Base-by-base conservation (phyloP, 352 stramenopile species). In the Pythium vanterpoolii region DNA sequence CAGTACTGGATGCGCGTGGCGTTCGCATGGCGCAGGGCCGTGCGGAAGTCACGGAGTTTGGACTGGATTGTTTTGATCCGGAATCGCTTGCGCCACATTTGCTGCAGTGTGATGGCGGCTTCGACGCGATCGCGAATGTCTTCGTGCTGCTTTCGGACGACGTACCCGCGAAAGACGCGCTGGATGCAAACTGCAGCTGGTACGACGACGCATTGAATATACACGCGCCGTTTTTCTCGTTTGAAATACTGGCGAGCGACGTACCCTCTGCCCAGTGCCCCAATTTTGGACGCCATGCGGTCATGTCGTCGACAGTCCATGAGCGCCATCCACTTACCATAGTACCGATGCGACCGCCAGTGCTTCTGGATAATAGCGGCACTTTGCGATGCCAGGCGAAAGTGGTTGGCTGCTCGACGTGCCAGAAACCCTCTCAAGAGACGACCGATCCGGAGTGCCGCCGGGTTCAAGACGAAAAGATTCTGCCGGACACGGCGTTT, bases 101-200 rank as follows among this genome's bases (percentile, higher is more conserved):
- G 76, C 69, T 93, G 81, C 14, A 91, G 52, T 7, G 83, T 88
- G 38, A 85, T 87, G 14, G 79, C 83, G 23, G 83, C 81, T 56
- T 93, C 81, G 2, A 85, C 64, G 4, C 70, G 60, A 27, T 93
- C 81, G 1, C 77, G 71, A 1, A 76, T 56, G 9, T 76, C 66
- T 55, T 93, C 81, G 5, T 88, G 61, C 5, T 62, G 46, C 40
- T 76, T 80, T 10, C 83, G 76, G 1, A 77, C 73, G 5, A 84
- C 54, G 45, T 89, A 79, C 0, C 83, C 81, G 5, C 83, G 77
- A 56, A 86, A 90, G n/a, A 91, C 66, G 4, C 81, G 74, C 56
- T 93, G 81, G 51, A 93, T 88, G 11, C 55, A 55, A 4, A 73
- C 55, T 0, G 73, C 76, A 0, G 77, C 74, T 5, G 81, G 83